phyloP scores from a whole-genome alignment of 2,329 filamentous ascomycete species.

The Aspergillus bombycis region DNA sequence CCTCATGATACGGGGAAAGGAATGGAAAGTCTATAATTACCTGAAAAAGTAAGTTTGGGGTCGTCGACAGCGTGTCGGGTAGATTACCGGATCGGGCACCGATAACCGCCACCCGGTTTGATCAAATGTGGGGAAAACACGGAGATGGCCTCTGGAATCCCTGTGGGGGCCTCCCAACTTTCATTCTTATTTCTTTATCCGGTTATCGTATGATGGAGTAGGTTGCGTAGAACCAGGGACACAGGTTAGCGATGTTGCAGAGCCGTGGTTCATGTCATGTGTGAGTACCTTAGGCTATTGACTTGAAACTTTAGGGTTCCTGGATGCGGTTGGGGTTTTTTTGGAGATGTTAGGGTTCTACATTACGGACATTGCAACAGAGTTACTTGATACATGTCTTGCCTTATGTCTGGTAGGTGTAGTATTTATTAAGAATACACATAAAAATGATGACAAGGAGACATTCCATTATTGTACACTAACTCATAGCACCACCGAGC shows the following conservation, averaged over 20 bases:
- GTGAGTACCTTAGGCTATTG: not conserved
- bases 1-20: not conserved
- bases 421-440: not conserved
- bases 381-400: not conserved
- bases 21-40: conserved; percentile 1
- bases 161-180: not conserved
- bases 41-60: conserved; percentile 4
- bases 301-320: not conserved
- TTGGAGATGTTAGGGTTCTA: not conserved
- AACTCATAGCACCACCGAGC: not conserved
- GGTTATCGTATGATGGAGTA: not conserved
- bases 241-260: not conserved
- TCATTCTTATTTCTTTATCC: conserved; percentile 1
- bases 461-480: not conserved
- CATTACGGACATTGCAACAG: not conserved
- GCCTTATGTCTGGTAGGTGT: not conserved
- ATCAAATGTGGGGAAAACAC: conserved; percentile 11
- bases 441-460: not conserved
- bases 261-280: not conserved
- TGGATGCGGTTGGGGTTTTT: not conserved
- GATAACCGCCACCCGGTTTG: conserved; percentile 20
- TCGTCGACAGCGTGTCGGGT: conserved; percentile 5
- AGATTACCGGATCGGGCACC: conserved; percentile 20
- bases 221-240: not conserved
- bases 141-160: not conserved